phyloP scores from a whole-genome alignment of 768 basidiomycete genomes.

The Naganishia vaughanmartiniae region DNA sequence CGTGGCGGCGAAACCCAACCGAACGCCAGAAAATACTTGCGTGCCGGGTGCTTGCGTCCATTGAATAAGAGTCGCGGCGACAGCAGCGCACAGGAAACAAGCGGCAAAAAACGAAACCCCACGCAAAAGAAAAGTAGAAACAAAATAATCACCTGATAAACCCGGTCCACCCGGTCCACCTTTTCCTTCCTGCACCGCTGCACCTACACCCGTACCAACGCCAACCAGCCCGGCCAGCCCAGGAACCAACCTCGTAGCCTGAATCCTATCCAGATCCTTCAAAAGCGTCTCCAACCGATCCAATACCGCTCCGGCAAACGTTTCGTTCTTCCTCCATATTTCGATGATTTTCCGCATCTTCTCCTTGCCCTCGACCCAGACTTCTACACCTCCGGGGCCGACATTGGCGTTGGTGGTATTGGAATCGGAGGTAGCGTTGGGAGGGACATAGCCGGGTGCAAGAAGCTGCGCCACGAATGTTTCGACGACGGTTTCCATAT shows the following conservation, averaged over 20 bases:
- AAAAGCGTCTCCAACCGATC: conserved; percentile 3
- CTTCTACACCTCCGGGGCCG: background rate
- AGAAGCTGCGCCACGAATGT: background rate
- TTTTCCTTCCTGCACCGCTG: background rate
- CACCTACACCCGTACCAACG: background rate
- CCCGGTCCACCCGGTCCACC: background rate
- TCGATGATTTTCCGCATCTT: conserved; percentile 19
- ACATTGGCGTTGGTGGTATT: background rate
- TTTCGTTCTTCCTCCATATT: conserved; percentile 8
- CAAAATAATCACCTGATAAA: conserved; percentile 7
- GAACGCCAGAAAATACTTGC: background rate
- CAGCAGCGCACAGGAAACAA: background rate
- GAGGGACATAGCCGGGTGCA: background rate
- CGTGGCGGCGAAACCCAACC: too few species aligned
- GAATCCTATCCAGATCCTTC: background rate
- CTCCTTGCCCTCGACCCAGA: conserved; percentile 8
- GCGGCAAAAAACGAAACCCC: background rate
- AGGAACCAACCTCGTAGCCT: conserved; percentile 2
- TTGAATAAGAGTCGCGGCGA: background rate
- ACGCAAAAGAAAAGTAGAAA: background rate
- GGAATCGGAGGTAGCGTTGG: background rate
- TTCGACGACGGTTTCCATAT: conserved; percentile 5
- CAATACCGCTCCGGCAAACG: background rate
- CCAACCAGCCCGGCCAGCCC: background rate
- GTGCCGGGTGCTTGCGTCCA: background rate